These are phyloP conservation scores for Emericellopsis atlantica DNA, from an alignment of 2,329 filamentous ascomycete species.

Conservation along the genomic window DNA sequence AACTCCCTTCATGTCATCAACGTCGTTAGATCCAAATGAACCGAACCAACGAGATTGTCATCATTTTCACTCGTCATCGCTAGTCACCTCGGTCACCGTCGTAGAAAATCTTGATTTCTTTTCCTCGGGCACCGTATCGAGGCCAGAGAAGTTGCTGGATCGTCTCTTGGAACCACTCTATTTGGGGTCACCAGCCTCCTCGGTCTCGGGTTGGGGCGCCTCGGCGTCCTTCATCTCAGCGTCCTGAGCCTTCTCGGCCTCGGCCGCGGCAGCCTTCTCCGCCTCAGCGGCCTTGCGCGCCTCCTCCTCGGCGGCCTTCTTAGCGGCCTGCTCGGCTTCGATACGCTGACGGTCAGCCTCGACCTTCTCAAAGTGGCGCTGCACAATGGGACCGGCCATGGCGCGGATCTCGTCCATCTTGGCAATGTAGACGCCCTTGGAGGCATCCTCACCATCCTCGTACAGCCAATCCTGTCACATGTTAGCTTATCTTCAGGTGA, in stretches of 20 bases:
- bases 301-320: conserved; percentile 50
- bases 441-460: conserved; percentile 88
- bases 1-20: too few relatives aligned
- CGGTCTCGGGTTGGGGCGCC: conserved; percentile 34
- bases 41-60: too few relatives aligned
- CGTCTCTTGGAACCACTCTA: conserved; percentile 10
- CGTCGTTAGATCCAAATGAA: too few relatives aligned
- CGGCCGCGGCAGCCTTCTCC: conserved; percentile 35
- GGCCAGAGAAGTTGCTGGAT: too few relatives aligned
- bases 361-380: conserved; percentile 90
- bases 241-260: conserved; percentile 38
- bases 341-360: conserved; percentile 72
- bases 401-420: conserved; percentile 95
- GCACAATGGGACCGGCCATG: conserved; percentile 79
- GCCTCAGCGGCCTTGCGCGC: conserved; percentile 38
- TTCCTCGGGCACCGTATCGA: too few relatives aligned
- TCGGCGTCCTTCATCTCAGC: conserved; percentile 55
- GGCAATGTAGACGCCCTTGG: conserved; percentile 84
- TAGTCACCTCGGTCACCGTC: too few relatives aligned
- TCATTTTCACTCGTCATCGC: too few relatives aligned
- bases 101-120: too few relatives aligned
- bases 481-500: neutral
- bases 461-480: conserved; percentile 81
- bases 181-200: conserved; percentile 26
- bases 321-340: conserved; percentile 67